A percentile compares a stretch with the other conserved stretches of the same genome.
Evolutionary conservation across 2,329 filamentous ascomycete species (phyloP).

Genomic region (Hypocreales sp.): DNA sequence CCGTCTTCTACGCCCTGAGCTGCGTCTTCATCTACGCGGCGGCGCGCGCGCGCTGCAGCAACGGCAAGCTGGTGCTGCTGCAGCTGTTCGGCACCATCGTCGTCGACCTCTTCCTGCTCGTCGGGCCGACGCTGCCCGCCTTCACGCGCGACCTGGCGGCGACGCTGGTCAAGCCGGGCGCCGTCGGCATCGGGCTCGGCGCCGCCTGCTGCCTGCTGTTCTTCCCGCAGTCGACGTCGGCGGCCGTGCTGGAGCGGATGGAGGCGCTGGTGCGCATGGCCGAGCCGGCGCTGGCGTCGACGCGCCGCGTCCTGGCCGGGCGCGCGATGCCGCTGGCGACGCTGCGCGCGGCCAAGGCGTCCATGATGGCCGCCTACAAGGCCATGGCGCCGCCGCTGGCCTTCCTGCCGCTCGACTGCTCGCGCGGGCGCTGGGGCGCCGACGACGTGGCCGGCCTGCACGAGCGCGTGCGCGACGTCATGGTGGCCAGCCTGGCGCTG

Average conservation of each 20-base stretch:
- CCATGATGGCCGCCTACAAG: conserved; percentile 20
- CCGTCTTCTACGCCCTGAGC: conserved; percentile 19
- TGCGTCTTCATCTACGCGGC: conserved; percentile 27
- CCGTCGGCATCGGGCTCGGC: conserved; percentile 28
- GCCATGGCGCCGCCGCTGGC: conserved; percentile 20
- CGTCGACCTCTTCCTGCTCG: conserved; percentile 26
- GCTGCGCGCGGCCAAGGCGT: conserved; percentile 11
- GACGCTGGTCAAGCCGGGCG: conserved; percentile 26
- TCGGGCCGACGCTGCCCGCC: conserved; percentile 23
- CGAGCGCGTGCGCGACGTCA: conserved; percentile 17
- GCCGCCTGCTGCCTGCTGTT: conserved; percentile 26
- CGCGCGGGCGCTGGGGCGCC: conserved; percentile 26
- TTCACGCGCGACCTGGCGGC: conserved; percentile 23
- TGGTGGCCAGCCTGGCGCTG: conserved; percentile 18
- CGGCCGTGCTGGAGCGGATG: conserved; percentile 20
- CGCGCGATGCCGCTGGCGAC: conserved; percentile 10
- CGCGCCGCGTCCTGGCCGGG: conserved; percentile 8
- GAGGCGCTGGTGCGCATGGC: conserved; percentile 15
- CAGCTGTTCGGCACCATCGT: conserved; percentile 32
- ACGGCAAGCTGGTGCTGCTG: conserved; percentile 26
- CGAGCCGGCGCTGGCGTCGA: conserved; percentile 15
- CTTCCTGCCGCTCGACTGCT: conserved; percentile 31
- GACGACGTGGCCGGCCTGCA: conserved; percentile 24
- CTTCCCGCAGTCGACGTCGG: conserved; percentile 33
- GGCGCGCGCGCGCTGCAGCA: conserved; percentile 25